Evolutionary conservation across 345 rosid species (phyloP).

Genomic region (Brassica rapa): DNA sequence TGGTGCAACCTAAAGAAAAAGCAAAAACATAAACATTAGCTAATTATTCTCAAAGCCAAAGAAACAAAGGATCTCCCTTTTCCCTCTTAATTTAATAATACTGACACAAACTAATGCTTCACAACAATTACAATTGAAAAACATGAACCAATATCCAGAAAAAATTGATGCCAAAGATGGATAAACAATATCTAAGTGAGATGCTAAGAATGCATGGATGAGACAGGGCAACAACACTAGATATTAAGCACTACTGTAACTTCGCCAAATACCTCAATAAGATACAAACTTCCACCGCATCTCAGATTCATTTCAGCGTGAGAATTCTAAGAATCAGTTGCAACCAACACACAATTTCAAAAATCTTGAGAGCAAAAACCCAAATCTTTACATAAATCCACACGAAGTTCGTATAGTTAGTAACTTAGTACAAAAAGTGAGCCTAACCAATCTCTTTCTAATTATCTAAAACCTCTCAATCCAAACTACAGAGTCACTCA

Average conservation of each 20-base stretch:
- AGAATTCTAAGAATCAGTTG: not conserved
- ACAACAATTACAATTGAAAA: not conserved
- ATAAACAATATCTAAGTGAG: not conserved
- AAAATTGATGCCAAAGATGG: not conserved
- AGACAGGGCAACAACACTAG: no score
- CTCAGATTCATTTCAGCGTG: not conserved
- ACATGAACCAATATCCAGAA: conserved; percentile 11
- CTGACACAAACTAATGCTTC: not conserved
- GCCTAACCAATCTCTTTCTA: no score
- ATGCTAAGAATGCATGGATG: not conserved
- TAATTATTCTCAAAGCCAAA: not conserved
- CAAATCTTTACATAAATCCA: not conserved
- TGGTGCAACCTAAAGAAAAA: conserved; percentile 63
- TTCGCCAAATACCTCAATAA: no score
- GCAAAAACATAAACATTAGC: not conserved
- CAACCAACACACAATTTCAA: not conserved
- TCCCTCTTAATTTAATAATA: not conserved
- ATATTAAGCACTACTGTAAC: no score
- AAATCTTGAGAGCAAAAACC: not conserved
- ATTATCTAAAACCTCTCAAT: no score
- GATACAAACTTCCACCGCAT: not conserved
- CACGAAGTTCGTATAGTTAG: not conserved
- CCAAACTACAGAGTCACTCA: conserved; percentile 13
- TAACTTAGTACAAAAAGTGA: no score
- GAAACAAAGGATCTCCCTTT: not conserved